A percentile compares a stretch with the other conserved stretches of the same genome.
Evolutionary conservation across 208 protist species (phyloP).

Genomic region (Acanthamoeba pearcei): DNA sequence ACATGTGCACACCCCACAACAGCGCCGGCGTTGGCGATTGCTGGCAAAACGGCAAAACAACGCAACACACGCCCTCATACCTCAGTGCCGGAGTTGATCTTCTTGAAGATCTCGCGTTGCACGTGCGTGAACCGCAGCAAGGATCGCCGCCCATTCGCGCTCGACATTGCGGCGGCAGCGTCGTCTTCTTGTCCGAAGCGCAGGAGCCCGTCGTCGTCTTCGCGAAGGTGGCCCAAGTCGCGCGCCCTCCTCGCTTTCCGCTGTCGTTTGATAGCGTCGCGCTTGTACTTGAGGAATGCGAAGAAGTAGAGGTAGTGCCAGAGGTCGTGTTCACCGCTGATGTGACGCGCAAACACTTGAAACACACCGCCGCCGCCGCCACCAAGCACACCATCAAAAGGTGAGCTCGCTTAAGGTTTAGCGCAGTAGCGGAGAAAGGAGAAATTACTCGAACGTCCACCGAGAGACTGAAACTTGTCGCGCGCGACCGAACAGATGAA

Average conservation of each 20-base stretch:
- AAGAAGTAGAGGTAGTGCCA: conserved; percentile 77
- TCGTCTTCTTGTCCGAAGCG: neutral
- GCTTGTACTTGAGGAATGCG: conserved; percentile 72
- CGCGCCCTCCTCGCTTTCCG: neutral
- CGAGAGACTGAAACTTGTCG: conserved; percentile 58
- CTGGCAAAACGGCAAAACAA: too few relatives aligned
- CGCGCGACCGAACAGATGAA: conserved; percentile 67
- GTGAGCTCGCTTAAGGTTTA: too few relatives aligned
- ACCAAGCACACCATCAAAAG: neutral
- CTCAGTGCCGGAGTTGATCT: conserved; percentile 68
- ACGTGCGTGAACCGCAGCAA: conserved; percentile 69
- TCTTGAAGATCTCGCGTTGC: conserved; percentile 75
- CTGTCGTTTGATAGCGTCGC: conserved; percentile 56
- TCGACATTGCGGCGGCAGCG: neutral
- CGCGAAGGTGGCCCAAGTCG: neutral
- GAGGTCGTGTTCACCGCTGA: conserved; percentile 47
- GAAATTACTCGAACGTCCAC: conserved; percentile 52
- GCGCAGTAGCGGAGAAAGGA: neutral
- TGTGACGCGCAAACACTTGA: conserved; percentile 59
- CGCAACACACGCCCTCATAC: neutral
- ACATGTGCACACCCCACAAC: neutral
- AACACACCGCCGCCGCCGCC: neutral
- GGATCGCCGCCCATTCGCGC: neutral
- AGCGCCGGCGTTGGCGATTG: too few relatives aligned
- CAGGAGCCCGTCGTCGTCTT: neutral